These are phyloP conservation scores for Elongisporangium prolatum DNA, from an alignment of 352 stramenopile species.

Conservation along the genomic window DNA sequence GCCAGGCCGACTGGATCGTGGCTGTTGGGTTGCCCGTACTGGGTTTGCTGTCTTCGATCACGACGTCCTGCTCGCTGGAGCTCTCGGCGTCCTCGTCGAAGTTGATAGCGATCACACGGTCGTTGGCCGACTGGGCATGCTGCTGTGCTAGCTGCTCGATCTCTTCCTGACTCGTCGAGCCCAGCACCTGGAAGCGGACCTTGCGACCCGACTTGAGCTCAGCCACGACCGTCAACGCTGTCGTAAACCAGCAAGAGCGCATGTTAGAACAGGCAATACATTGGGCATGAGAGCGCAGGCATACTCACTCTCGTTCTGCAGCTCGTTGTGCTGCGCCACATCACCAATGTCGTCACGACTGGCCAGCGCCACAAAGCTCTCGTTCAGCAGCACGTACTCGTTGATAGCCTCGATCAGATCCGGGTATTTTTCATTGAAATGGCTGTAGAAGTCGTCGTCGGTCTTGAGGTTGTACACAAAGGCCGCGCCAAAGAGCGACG, in stretches of 20 bases:
- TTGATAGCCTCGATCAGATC: conserved; percentile 68
- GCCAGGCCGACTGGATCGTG: conserved; percentile 32
- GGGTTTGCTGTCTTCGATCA: conserved; percentile 14
- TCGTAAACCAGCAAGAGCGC: neutral
- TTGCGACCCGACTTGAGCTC: conserved; percentile 46
- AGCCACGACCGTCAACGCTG: conserved; percentile 56
- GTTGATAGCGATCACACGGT: conserved; percentile 54
- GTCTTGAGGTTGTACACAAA: conserved; percentile 85
- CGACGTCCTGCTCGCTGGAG: neutral
- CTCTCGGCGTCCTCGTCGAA: conserved; percentile 54
- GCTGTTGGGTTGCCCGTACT: conserved; percentile 11
- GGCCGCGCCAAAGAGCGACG: conserved; percentile 41
- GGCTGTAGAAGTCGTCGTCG: conserved; percentile 80
- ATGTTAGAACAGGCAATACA: conserved; percentile 1
- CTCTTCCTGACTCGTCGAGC: conserved; percentile 50
- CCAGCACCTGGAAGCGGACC: conserved; percentile 52
- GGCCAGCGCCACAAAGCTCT: conserved; percentile 30
- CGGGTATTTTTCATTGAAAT: conserved; percentile 82
- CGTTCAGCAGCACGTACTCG: conserved; percentile 57
- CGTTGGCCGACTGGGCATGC: conserved; percentile 26
- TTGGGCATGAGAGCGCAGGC: neutral
- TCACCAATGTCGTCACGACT: conserved; percentile 67
- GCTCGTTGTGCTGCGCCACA: conserved; percentile 41
- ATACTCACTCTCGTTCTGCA: conserved; percentile 64
- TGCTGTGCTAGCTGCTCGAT: conserved; percentile 56